Base-by-base conservation (phyloP, 495 filamentous ascomycete species). In the Neurospora tetraspora region DNA sequence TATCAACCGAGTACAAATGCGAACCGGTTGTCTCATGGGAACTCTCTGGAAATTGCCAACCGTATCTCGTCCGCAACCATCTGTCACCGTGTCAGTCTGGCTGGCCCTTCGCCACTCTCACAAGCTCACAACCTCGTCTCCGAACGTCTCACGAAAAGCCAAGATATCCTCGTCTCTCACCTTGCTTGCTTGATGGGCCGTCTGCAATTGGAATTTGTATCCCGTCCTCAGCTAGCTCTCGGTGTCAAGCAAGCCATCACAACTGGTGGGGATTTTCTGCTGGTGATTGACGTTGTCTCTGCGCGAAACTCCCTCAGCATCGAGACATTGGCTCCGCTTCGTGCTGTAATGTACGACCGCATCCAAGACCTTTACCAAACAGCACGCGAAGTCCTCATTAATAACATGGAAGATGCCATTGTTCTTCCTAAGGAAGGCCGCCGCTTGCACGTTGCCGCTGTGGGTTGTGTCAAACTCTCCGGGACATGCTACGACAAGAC, bases 401-500 rank as follows among this genome's bases (percentile, higher is more conserved):
- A 87, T 6, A 88, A 89, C 7, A 89, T 89, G 31, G 71, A 91
- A 69, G 92, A 93, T 71, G 83, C 96, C 9, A 90, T 96, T 59
- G 88, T 96, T 81, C 91, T 96, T 81, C 91, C 91, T 0, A 89
- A 94, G 70, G 92, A 95, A 74, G 93, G 93, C 53, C 91, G 89
- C 74, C 88, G 89, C 18, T 85, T 98, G 71, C 87, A 96, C 39
- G 86, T 86, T 37, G 92, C 94, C 20, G 95, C 96, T 42, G 98
- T 94, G 7, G 89, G 90, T 65, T 98, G 96, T 81, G 94, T 98
- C 43, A 90, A 93, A 72, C 90, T 92, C 39, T 93, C 94, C 70
- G 94, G 94, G 18, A 94, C 97, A 76, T 98, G 96, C 79, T 90
- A 96, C 27, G 90, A 90, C 6, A 94, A 94, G 80, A 91, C 94